phyloP scores from a whole-genome alignment of 768 basidiomycete genomes.

The Lactarius trivialis region DNA sequence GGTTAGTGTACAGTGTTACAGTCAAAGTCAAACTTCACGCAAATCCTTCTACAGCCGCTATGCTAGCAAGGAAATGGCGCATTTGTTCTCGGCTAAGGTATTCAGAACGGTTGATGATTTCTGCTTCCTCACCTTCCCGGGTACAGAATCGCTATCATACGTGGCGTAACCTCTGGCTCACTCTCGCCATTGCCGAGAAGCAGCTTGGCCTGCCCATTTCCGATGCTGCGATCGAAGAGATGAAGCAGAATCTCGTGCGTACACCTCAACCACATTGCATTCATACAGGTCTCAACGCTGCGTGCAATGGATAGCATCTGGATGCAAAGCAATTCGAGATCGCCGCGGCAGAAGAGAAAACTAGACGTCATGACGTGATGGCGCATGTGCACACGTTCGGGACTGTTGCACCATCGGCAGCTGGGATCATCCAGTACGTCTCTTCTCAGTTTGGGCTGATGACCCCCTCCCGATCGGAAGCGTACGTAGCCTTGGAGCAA shows the following conservation, averaged over 20 bases:
- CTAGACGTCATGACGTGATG: slow-evolving; percentile 98
- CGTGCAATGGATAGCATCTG: slow-evolving; percentile 45
- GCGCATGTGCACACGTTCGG: slow-evolving; percentile 99
- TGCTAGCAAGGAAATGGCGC: slow-evolving; percentile 98
- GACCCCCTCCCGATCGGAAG: background rate
- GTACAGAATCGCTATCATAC: slow-evolving; percentile 86
- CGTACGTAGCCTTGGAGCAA: slow-evolving; percentile 72
- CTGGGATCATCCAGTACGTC: slow-evolving; percentile 88
- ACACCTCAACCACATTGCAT: background rate
- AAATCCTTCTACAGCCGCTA: slow-evolving; percentile 63
- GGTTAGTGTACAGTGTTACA: background rate
- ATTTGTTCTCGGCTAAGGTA: slow-evolving; percentile 92
- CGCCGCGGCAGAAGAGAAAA: slow-evolving; percentile 94
- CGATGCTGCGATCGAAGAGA: slow-evolving; percentile 88
- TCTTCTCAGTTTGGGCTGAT: background rate
- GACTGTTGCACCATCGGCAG: slow-evolving; percentile 85
- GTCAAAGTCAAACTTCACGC: background rate
- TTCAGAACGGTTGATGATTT: slow-evolving; percentile 26
- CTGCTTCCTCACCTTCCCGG: background rate
- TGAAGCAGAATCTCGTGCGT: slow-evolving; percentile 84
- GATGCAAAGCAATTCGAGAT: slow-evolving; percentile 87
- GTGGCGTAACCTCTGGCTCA: slow-evolving; percentile 94
- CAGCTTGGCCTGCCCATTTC: slow-evolving; percentile 87
- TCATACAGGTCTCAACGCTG: slow-evolving; percentile 1
- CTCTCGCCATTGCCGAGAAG: slow-evolving; percentile 93